Percentiles rank a stretch among this genome's conserved stretches.
Conservation (phyloP, 148 eudicot genomes). For the Rhododendron henanense region DNA sequence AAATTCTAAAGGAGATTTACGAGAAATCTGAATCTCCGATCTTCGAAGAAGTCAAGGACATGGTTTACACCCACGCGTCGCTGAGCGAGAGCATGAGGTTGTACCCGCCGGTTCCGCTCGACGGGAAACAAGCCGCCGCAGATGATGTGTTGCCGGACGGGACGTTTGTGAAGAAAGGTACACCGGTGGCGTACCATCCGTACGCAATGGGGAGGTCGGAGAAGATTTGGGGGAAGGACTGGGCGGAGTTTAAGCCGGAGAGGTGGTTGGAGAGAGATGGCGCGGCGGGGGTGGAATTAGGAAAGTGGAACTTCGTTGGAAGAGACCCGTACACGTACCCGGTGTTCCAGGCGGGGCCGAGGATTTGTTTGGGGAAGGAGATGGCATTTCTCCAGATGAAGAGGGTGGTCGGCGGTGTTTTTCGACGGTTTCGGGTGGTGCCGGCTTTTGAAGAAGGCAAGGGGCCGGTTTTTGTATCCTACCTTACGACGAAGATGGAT, state of each 20-base stretch:
- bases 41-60: constrained; percentile 10
- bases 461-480: constrained; percentile 18
- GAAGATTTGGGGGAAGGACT: constrained; percentile 27
- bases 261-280: constrained; percentile 13
- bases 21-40: not conserved
- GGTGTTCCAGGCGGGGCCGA: constrained; percentile 30
- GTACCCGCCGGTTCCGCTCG: constrained; percentile 16
- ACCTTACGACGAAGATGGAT: constrained; percentile 22
- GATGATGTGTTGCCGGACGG: constrained; percentile 23
- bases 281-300: not conserved
- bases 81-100: constrained; percentile 19
- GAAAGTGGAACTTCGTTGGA: constrained; percentile 7
- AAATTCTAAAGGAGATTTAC: constrained; percentile 17
- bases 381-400: constrained; percentile 36
- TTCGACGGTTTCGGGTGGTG: constrained; percentile 19
- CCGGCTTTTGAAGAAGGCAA: not conserved
- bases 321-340: constrained; percentile 19
- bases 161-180: constrained; percentile 17
- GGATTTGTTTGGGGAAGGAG: constrained; percentile 33
- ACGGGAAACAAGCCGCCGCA: constrained; percentile 4
- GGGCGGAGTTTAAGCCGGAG: constrained; percentile 21
- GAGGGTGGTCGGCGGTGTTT: constrained; percentile 18
- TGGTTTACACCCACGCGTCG: constrained; percentile 11
- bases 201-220: constrained; percentile 30
- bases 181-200: constrained; percentile 14